Conservation (phyloP, 2,329 filamentous ascomycete genomes). For the Helotiales sp. region DNA sequence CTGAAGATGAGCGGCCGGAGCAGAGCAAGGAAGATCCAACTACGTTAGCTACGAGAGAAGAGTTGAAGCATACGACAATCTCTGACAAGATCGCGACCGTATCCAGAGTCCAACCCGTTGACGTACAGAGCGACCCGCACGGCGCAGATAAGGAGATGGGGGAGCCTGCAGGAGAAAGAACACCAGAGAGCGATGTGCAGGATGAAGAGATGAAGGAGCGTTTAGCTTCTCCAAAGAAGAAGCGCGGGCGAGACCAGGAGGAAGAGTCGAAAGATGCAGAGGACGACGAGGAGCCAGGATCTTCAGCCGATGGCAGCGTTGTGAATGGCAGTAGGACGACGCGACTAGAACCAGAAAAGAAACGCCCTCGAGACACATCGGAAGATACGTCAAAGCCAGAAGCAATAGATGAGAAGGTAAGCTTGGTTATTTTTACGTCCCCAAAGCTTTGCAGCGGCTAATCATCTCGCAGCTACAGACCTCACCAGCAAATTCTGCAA, state of each 20-base stretch:
- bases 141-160: constrained; percentile 34
- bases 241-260: constrained; percentile 45
- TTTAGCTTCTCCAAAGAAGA: constrained; percentile 64
- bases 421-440: background rate
- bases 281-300: constrained; percentile 35
- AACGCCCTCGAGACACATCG: constrained; percentile 55
- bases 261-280: constrained; percentile 46
- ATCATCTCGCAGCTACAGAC: constrained; percentile 14
- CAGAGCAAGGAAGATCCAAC: constrained; percentile 55
- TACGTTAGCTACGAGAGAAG: constrained; percentile 62
- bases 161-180: constrained; percentile 25
- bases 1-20: constrained; percentile 20
- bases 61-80: constrained; percentile 64
- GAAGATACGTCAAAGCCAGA: constrained; percentile 31
- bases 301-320: constrained; percentile 44
- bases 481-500: background rate
- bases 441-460: constrained; percentile 5
- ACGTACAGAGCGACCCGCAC: constrained; percentile 28
- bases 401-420: constrained; percentile 24
- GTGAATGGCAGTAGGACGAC: constrained; percentile 31
- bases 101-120: constrained; percentile 29
- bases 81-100: constrained; percentile 46
- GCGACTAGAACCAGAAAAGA: constrained; percentile 64
- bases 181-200: constrained; percentile 37
- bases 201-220: constrained; percentile 48